Base-by-base conservation (phyloP, 352 stramenopile genomes). In the Saprolegnia parasitica region DNA sequence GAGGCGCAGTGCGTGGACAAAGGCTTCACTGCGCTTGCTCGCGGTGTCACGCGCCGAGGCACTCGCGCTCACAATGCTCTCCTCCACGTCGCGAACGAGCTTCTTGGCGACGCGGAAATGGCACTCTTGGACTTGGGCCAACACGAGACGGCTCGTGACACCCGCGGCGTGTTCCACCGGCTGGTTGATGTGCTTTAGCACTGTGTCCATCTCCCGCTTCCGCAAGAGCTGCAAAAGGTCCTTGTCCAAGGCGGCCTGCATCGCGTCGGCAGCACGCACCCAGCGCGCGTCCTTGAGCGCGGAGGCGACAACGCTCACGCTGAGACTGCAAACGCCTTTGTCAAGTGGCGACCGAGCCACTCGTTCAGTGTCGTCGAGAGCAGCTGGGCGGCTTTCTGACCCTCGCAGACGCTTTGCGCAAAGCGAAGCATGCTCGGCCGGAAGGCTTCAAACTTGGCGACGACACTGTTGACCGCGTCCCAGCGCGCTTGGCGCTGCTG, bases 231-330 rank as follows among this genome's bases (percentile, higher is more conserved):
- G 24, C 11, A 60, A n/a, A 60, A 60, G 13, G 13, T 16, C 52
- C 20, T 60, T 60, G 35, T 60, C 52, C 24, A 60, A 16, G 24
- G 20, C 24, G 52, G 52, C 52, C 35, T 60, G 52, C 52, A 60
- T 60, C 13, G 52, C 52, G 11, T 60, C 52, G 35, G 52, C 24
- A 60, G 11, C 10, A 9, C 16, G 35, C 35, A 60, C 52, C 52
- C 52, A 60, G 52, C 52, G 52, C 35, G 11, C 11, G 35, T n/a
- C 16, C 35, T 40, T 60, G 24, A 60, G 13, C 16, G 13, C 11
- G 3, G 24, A 15, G 3, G 52, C 52, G 35, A 60, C 52, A 4
- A 21, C 13, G 35, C 13, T 24, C 13, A 42, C 52, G 20, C 35
- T 24, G 4, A 2, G 1, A 13, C 52, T 26, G 1, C 52, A 24